Evolutionary conservation across 2,329 filamentous ascomycete genomes (phyloP).

Genomic region (Epichloe festucae): DNA sequence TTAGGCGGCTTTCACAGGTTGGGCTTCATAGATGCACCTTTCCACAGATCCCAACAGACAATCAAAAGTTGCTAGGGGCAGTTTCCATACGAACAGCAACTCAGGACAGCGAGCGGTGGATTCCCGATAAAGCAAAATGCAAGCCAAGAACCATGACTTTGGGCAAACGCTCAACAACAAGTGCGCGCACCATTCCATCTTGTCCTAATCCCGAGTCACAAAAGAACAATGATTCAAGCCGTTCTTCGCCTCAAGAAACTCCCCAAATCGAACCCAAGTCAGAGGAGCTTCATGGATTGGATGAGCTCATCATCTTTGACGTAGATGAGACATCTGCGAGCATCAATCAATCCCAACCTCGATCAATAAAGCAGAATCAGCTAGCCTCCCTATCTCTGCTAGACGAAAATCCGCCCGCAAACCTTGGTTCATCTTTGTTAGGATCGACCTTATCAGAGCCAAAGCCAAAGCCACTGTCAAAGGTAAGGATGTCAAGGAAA

Average conservation of each 20-base stretch:
- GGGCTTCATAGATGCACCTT: constrained; percentile 16
- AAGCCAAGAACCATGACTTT: not conserved
- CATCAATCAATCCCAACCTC: not conserved
- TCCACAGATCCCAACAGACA: not conserved
- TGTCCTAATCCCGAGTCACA: not conserved
- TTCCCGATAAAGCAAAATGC: constrained; percentile 7
- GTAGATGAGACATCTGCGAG: not conserved
- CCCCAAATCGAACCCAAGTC: not conserved
- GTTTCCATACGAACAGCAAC: constrained; percentile 3
- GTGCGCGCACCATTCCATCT: not conserved
- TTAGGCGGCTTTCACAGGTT: constrained; percentile 15
- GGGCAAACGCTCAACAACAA: not conserved
- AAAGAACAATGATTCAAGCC: not conserved
- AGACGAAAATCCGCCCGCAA: not conserved
- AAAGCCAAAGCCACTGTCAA: not conserved
- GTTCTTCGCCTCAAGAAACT: constrained; percentile 2
- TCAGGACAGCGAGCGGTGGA: constrained; percentile 2
- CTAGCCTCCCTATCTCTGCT: not conserved
- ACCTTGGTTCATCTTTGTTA: not conserved
- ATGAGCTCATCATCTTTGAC: not conserved
- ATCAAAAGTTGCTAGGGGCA: constrained; percentile 6
- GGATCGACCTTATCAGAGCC: not conserved
- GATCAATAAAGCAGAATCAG: not conserved
- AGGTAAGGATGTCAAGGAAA: not conserved
- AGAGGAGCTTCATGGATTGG: not conserved